Evolutionary conservation across 345 rosid species (phyloP).

Genomic region (Lagerstroemia speciosa): DNA sequence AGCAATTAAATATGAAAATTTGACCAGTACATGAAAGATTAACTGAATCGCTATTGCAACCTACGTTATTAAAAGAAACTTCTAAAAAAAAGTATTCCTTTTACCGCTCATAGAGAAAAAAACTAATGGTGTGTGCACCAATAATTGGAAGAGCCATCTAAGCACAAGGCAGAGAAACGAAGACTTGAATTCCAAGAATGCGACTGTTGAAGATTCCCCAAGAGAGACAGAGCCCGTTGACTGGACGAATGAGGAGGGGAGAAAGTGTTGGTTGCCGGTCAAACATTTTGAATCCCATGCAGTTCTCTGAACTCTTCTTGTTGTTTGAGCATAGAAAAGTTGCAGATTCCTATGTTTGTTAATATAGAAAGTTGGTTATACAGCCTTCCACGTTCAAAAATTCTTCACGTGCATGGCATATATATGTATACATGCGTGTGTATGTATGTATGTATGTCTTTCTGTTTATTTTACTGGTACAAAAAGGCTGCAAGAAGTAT

Average conservation of each 20-base stretch:
- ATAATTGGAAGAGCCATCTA: background rate
- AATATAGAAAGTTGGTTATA: background rate
- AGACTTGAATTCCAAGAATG: constrained; percentile 4
- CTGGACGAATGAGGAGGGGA: background rate
- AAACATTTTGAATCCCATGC: background rate
- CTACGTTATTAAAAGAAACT: too few species aligned
- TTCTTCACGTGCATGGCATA: constrained; percentile 2
- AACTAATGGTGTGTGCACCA: background rate
- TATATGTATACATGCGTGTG: background rate
- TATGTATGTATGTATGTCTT: background rate
- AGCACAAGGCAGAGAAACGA: background rate
- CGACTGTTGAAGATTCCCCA: constrained; percentile 2
- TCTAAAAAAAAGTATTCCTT: too few species aligned
- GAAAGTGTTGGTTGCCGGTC: background rate
- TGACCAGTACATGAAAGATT: too few species aligned
- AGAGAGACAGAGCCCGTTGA: background rate
- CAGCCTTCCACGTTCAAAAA: background rate
- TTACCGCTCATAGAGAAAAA: background rate
- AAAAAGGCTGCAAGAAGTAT: background rate
- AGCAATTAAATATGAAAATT: too few species aligned
- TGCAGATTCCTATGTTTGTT: background rate
- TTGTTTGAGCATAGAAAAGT: background rate
- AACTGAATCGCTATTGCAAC: too few species aligned
- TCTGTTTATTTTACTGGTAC: background rate
- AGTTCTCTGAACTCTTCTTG: background rate